These are phyloP conservation scores for Solanum lycopersicoides DNA, from an alignment of 257 asterid species.

Conservation along the genomic window DNA sequence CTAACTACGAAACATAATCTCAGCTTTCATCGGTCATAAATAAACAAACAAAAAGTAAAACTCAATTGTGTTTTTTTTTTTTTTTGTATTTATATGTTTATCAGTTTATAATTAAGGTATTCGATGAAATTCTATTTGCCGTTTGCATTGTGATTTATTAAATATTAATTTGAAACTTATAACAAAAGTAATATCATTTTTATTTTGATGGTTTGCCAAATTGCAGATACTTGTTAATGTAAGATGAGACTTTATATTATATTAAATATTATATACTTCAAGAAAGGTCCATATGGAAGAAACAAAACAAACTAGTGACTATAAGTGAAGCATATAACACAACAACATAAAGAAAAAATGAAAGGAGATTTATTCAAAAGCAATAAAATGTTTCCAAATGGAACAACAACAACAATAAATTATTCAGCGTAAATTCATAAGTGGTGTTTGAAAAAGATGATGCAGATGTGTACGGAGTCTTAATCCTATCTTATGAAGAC, in stretches of 20 bases:
- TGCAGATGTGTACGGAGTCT: not conserved
- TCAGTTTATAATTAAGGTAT: not conserved
- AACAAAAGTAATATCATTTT: not conserved
- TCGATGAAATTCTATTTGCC: not conserved
- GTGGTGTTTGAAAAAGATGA: fast-evolving
- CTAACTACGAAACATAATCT: not conserved
- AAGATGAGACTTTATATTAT: not conserved
- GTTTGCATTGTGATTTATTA: not conserved
- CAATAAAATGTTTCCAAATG: not conserved
- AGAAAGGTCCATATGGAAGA: not conserved
- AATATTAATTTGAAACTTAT: not conserved
- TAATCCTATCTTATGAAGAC: not conserved
- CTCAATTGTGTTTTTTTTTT: not conserved
- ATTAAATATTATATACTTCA: not conserved
- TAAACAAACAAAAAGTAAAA: not conserved
- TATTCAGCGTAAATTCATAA: not conserved
- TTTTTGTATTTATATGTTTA: not conserved
- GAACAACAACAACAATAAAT: not conserved
- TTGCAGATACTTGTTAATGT: not conserved
- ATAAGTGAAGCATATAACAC: too few relatives aligned
- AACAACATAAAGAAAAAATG: too few relatives aligned
- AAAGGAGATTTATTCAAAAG: not conserved
- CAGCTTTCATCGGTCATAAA: not conserved
- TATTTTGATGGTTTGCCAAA: not conserved
- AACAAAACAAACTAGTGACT: not conserved